Evolutionary conservation across 305 asterid genomes (phyloP).

Genomic region (Solanum chacoense): DNA sequence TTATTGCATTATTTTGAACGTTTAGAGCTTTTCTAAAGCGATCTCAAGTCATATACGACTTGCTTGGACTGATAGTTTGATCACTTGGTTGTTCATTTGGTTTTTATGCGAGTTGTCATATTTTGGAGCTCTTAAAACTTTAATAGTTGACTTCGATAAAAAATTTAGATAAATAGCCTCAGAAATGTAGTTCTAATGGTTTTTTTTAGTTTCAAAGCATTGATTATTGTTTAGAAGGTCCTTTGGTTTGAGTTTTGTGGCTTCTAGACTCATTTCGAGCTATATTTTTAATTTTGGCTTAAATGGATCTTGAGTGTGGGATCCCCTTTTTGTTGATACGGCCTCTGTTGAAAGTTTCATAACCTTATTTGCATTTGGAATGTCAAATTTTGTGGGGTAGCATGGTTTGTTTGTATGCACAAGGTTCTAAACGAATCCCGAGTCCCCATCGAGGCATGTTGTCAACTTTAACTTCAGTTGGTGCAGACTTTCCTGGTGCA

Average conservation of each 20-base stretch:
- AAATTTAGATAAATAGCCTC: not conserved
- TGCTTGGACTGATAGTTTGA: not conserved
- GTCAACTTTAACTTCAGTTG: not conserved
- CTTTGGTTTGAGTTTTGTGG: not conserved
- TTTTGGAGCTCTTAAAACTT: not conserved
- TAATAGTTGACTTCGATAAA: not conserved
- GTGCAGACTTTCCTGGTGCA: not conserved
- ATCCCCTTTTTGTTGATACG: not conserved
- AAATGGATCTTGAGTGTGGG: not conserved
- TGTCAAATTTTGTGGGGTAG: not conserved
- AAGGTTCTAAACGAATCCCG: not conserved
- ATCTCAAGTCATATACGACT: not conserved
- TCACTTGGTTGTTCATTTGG: too few relatives aligned
- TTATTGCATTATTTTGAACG: too few relatives aligned
- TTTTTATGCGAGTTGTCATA: too few relatives aligned
- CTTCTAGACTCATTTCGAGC: not conserved
- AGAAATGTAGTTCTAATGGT: too few relatives aligned
- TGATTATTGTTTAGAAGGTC: too few relatives aligned
- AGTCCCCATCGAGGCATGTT: not conserved
- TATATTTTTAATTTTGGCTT: not conserved
- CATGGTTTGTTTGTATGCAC: not conserved
- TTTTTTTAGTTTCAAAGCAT: too few relatives aligned
- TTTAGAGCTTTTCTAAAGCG: not conserved
- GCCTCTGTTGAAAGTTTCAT: not conserved
- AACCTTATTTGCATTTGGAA: not conserved